Evolutionary conservation across 192 early-diverging fungal species (phyloP).

Genomic region (Phlyctochytrium bullatum): DNA sequence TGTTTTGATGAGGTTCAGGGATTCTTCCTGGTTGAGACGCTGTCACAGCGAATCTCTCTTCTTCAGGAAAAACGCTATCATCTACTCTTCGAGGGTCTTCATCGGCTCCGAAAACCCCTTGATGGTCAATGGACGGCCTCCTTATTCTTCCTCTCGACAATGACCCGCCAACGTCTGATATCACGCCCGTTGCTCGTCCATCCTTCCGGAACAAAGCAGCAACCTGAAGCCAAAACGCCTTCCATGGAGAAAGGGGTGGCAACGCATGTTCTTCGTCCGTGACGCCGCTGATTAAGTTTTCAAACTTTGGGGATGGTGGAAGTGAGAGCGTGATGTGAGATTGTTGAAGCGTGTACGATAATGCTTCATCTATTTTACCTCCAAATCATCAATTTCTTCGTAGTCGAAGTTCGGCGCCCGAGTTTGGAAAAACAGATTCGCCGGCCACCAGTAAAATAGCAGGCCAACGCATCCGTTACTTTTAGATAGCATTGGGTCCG

Average conservation of each 20-base stretch:
- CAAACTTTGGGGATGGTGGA: background rate
- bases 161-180: conserved; percentile 65
- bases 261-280: background rate
- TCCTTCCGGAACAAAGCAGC: background rate
- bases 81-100: background rate
- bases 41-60: background rate
- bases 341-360: background rate
- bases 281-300: background rate
- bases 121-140: conserved; percentile 68
- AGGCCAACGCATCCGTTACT: background rate
- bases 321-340: background rate
- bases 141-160: conserved; percentile 95
- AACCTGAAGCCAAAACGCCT: background rate
- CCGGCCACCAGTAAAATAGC: background rate
- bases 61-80: background rate
- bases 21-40: background rate
- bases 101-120: background rate
- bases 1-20: background rate
- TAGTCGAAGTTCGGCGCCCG: background rate
- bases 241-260: background rate
- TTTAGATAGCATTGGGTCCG: background rate
- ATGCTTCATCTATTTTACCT: background rate
- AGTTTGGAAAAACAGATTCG: background rate
- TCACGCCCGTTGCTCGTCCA: conserved; percentile 12
- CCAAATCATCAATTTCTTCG: background rate